Conservation (phyloP, 495 filamentous ascomycete genomes). For the Neurospora tetrasperma region DNA sequence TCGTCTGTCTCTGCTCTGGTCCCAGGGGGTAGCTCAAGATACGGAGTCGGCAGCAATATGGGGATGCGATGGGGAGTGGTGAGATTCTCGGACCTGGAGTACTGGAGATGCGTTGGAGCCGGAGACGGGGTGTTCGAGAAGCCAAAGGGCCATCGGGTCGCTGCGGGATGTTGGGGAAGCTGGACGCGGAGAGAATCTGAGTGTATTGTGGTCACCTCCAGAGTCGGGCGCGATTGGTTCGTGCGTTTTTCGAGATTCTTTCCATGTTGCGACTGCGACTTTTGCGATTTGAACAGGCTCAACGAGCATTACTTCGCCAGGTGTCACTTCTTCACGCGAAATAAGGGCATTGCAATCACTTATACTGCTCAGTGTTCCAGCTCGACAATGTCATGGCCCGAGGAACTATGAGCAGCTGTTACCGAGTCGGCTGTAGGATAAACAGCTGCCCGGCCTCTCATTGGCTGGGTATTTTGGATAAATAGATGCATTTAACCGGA, state of each 20-base stretch:
- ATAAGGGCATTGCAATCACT: not conserved
- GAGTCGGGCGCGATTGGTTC: not conserved
- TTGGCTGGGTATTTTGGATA: not conserved
- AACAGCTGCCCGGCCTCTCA: not conserved
- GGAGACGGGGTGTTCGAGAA: not conserved
- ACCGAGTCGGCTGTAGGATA: not conserved
- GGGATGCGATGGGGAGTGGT: not conserved
- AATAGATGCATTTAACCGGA: not conserved
- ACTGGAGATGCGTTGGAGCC: not conserved
- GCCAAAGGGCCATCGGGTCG: not conserved
- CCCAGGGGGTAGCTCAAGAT: not conserved
- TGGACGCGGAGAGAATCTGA: not conserved
- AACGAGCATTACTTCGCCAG: not conserved
- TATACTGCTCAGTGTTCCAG: not conserved
- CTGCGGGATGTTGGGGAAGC: not conserved
- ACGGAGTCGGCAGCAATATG: not conserved
- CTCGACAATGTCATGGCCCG: not conserved
- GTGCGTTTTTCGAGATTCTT: not conserved
- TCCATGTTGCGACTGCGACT: not conserved
- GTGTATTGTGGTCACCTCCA: not conserved
- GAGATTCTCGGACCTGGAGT: conserved; percentile 1
- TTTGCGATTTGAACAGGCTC: not conserved
- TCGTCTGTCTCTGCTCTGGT: not conserved
- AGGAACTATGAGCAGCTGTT: not conserved
- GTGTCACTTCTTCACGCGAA: not conserved